These are phyloP conservation scores for Kalmanozyma brasiliensis DNA, from an alignment of 1,284 basidiomycete species.

Conservation along the genomic window DNA sequence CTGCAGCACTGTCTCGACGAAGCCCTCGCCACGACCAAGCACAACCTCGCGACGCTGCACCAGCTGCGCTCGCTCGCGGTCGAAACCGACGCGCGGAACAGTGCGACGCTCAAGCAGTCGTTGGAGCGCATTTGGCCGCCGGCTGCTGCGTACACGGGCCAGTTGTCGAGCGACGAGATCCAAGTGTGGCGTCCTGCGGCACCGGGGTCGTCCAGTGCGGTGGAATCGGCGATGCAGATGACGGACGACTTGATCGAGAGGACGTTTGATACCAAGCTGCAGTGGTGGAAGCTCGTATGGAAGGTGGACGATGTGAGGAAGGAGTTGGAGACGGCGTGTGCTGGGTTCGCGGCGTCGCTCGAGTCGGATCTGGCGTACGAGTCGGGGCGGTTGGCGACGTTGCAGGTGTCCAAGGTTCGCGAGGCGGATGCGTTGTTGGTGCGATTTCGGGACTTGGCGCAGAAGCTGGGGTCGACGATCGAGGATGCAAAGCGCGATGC, in stretches of 20 bases:
- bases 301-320: conserved; percentile 60
- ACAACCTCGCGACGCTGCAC: conserved; percentile 19
- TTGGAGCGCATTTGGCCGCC: conserved; percentile 45
- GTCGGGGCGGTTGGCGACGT: conserved; percentile 44
- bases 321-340: conserved; percentile 51
- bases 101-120: conserved; percentile 20
- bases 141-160: conserved; percentile 19
- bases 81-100: conserved; percentile 17
- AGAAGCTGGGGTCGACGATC: conserved; percentile 18
- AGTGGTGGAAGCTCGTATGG: conserved; percentile 63
- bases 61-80: conserved; percentile 28
- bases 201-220: conserved; percentile 28
- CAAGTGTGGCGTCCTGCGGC: conserved; percentile 32
- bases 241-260: conserved; percentile 40
- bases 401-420: conserved; percentile 25
- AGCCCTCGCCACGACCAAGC: conserved; percentile 23
- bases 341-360: conserved; percentile 51
- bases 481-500: conserved; percentile 20
- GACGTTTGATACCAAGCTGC: conserved; percentile 47
- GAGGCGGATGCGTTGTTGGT: conserved; percentile 30
- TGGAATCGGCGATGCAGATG: conserved; percentile 28
- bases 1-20: conserved; percentile 45
- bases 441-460: conserved; percentile 25
- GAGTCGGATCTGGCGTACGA: conserved; percentile 56
- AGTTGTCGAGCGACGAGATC: conserved; percentile 26